Evolutionary conservation across 257 asterid species (phyloP).

Genomic region (Agastache rugosa): DNA sequence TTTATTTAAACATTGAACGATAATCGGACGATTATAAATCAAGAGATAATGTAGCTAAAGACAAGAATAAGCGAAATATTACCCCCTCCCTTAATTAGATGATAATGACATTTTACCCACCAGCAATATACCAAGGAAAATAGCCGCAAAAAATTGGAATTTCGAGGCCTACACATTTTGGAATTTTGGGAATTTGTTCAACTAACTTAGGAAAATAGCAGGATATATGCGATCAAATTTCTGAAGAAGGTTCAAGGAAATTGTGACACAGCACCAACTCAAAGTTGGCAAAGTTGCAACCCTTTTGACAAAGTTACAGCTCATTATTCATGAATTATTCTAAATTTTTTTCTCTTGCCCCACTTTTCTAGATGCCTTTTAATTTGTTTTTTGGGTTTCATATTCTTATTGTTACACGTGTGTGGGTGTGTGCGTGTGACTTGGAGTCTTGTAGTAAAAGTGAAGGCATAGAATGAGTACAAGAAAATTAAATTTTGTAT

Average conservation of each 20-base stretch:
- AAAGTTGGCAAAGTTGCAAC: constrained; percentile 32
- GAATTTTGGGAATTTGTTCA: constrained; percentile 29
- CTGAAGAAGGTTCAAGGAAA: constrained; percentile 21
- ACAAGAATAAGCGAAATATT: background rate
- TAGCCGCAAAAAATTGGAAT: constrained; percentile 14
- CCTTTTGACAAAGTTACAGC: constrained; percentile 45
- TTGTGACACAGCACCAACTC: constrained; percentile 40
- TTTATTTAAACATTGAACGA: too few relatives aligned
- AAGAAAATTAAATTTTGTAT: background rate
- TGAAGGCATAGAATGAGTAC: constrained; percentile 25
- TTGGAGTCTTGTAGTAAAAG: constrained; percentile 37
- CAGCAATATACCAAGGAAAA: background rate
- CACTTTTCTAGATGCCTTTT: constrained; percentile 1
- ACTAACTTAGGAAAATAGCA: constrained; percentile 30
- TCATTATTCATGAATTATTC: constrained; percentile 42
- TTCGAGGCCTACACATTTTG: constrained; percentile 18
- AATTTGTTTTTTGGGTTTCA: background rate
- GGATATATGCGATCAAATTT: background rate
- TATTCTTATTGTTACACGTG: constrained; percentile 8
- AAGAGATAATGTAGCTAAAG: background rate
- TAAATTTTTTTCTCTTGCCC: background rate
- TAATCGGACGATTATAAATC: too few relatives aligned
- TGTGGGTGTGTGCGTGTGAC: background rate
- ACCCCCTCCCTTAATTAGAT: constrained; percentile 10
- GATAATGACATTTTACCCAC: constrained; percentile 55